Conservation (phyloP, 2,329 filamentous ascomycete genomes). For the Reticulascus tulasneorum region DNA sequence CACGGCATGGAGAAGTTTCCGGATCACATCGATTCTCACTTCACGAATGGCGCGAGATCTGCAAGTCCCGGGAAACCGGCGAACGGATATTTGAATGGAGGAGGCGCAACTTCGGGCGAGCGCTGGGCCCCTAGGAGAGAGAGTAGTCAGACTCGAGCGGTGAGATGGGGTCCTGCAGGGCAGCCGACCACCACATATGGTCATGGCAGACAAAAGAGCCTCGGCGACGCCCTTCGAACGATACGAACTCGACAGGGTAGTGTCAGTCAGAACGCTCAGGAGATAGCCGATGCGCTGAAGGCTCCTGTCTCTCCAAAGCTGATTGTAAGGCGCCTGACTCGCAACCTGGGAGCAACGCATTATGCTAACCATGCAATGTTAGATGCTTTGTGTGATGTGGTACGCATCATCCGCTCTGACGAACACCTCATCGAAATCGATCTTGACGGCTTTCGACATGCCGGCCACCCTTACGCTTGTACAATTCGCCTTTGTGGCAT, state of each 20-base stretch:
- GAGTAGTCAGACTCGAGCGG: conserved; percentile 40
- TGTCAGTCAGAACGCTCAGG: conserved; percentile 87
- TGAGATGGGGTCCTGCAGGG: conserved; percentile 23
- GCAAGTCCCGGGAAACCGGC: conserved; percentile 20
- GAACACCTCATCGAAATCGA: conserved; percentile 97
- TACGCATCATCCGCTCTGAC: conserved; percentile 93
- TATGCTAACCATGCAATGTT: conserved; percentile 14
- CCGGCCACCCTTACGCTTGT: conserved; percentile 88
- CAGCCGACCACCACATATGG: conserved; percentile 24
- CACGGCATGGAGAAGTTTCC: conserved; percentile 53
- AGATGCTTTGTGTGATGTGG: conserved; percentile 87
- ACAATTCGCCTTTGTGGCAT: conserved; percentile 90
- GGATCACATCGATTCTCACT: conserved; percentile 43
- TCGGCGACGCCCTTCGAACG: conserved; percentile 80
- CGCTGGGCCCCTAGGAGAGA: conserved; percentile 61
- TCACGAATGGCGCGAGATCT: conserved; percentile 16
- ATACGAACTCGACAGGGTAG: conserved; percentile 79
- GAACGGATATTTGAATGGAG: conserved; percentile 21
- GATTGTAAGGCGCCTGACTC: conserved; percentile 61
- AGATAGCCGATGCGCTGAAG: conserved; percentile 85
- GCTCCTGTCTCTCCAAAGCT: conserved; percentile 86
- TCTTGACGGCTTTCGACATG: conserved; percentile 85
- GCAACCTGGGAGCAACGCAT: conserved; percentile 21
- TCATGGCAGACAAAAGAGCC: conserved; percentile 76
- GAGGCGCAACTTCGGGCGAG: conserved; percentile 33